Evolutionary conservation across 441 rosid genomes (phyloP), one percentile per base, ranked within the genome.

Genomic region (Metrosideros polymorpha): DNA sequence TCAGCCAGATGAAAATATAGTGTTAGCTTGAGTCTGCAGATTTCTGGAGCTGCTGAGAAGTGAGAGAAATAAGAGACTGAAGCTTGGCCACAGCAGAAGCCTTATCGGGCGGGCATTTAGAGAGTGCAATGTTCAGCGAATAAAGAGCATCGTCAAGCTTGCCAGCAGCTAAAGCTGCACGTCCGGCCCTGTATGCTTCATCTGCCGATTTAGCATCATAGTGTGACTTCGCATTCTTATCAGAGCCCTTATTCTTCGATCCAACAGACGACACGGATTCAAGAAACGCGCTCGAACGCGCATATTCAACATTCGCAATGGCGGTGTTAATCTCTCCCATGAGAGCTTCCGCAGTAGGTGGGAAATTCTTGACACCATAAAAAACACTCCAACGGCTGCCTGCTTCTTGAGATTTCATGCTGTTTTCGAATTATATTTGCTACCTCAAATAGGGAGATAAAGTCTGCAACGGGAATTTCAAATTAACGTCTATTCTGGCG

Each of bases 21-120:
- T 39, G 79, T 71, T 71, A 71, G 79, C n/a, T 71, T 71, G 79
- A 22, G 47, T 39, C 45, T 35, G 47, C 79, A 45, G 91, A 79
- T 87, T 87, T 92, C 39, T 87, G 92, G 84, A 94, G 95, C 52
- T 92, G 94, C 84, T 89, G 91, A 59, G 95, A 92, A 12, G 95
- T 91, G 82, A 92, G 93, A 84, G 94, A 92, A 53, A 94, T 94
- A 51, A 93, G 95, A 61, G 96, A 93, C 88, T 92, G 95, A 87
- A 94, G 98, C 91, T 95, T 95, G 57, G 94, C 91, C 79, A 92
- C 92, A 56, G 96, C 96, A 61, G 96, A 92, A 51, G 92, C 91
- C 90, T 92, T 92, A 84, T 95, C 98, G 27, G 96, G 98, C 7
- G 95, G 98, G 84, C 96, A 95, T 86, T 93, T 95, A 15, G 94